phyloP scores from a whole-genome alignment of 164 flowering plant species.

The Malania oleifera region DNA sequence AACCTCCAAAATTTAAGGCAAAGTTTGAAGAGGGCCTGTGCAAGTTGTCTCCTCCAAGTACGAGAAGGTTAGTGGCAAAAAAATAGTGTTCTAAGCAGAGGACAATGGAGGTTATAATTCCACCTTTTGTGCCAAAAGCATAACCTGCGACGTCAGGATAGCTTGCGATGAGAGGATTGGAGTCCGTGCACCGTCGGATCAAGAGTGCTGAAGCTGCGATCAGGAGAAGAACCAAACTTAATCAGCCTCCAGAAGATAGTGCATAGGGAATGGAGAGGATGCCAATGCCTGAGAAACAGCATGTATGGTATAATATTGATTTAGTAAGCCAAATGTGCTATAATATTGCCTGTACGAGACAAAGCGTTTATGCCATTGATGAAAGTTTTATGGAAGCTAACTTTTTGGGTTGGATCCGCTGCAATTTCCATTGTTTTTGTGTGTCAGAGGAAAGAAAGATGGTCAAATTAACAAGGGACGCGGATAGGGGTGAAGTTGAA shows the following conservation, averaged over 20 bases:
- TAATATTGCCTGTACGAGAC: background rate
- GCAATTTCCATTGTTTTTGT: no score
- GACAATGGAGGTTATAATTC: conserved; percentile 10
- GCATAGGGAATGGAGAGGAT: conserved; percentile 20
- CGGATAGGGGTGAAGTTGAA: no score
- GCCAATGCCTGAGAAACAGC: conserved; percentile 8
- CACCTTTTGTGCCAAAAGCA: conserved; percentile 14
- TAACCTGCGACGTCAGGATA: conserved; percentile 13
- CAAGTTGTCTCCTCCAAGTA: conserved; percentile 22
- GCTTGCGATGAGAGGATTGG: conserved; percentile 4
- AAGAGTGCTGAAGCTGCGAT: conserved; percentile 10
- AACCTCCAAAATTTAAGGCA: background rate
- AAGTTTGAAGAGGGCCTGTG: conserved; percentile 10
- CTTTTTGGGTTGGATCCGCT: background rate
- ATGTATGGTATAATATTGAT: no score
- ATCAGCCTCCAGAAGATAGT: conserved; percentile 19
- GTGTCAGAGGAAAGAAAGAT: no score
- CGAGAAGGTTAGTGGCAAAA: conserved; percentile 14
- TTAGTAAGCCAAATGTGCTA: no score
- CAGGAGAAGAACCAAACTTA: conserved; percentile 12
- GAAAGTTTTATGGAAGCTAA: background rate
- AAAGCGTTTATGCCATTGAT: background rate
- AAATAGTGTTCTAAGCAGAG: conserved; percentile 14
- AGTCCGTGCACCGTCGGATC: conserved; percentile 16
- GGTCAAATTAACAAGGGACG: no score